Conservation (phyloP, 2,329 filamentous ascomycete genomes). For the Pseudocercospora eumusae region DNA sequence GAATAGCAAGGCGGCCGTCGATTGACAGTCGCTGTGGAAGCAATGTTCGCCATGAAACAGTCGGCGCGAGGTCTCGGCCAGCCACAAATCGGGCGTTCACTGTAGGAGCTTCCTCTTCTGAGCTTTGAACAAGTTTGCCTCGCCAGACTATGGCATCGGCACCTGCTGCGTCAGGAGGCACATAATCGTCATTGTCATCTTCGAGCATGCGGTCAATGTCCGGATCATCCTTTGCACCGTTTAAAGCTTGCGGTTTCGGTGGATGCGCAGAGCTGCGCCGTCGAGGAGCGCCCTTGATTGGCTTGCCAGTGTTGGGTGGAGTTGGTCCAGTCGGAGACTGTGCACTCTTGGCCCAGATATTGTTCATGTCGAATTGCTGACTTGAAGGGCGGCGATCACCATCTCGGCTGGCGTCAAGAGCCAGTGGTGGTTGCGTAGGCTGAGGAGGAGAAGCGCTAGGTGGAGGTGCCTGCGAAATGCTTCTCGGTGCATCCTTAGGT, state of each 20-base stretch:
- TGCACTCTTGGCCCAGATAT: slow-evolving; percentile 75
- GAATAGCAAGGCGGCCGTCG: slow-evolving; percentile 76
- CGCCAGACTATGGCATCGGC: slow-evolving; percentile 72
- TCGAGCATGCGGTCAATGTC: slow-evolving; percentile 88
- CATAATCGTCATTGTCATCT: slow-evolving; percentile 79
- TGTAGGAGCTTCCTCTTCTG: slow-evolving; percentile 45
- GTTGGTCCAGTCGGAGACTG: slow-evolving; percentile 63
- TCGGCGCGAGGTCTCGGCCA: slow-evolving; percentile 72
- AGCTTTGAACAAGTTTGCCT: slow-evolving; percentile 59
- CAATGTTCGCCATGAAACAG: slow-evolving; percentile 71
- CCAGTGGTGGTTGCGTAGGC: slow-evolving; percentile 23
- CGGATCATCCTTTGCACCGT: slow-evolving; percentile 71
- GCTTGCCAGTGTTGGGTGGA: slow-evolving; percentile 43
- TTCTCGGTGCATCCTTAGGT: slow-evolving; percentile 8
- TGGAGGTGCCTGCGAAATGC: slow-evolving; percentile 9
- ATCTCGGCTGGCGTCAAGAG: slow-evolving; percentile 27
- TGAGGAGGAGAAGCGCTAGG: slow-evolving; percentile 36
- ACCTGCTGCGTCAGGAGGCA: slow-evolving; percentile 70
- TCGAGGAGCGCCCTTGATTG: slow-evolving; percentile 51
- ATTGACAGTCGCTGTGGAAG: slow-evolving; percentile 71
- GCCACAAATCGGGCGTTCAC: slow-evolving; percentile 81
- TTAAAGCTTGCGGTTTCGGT: slow-evolving; percentile 33
- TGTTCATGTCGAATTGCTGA: slow-evolving; percentile 72
- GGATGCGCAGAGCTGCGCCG: slow-evolving; percentile 39
- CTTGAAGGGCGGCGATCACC: slow-evolving; percentile 40